phyloP scores from a whole-genome alignment of 352 stramenopile species.

The Phytopythium aichiense region DNA sequence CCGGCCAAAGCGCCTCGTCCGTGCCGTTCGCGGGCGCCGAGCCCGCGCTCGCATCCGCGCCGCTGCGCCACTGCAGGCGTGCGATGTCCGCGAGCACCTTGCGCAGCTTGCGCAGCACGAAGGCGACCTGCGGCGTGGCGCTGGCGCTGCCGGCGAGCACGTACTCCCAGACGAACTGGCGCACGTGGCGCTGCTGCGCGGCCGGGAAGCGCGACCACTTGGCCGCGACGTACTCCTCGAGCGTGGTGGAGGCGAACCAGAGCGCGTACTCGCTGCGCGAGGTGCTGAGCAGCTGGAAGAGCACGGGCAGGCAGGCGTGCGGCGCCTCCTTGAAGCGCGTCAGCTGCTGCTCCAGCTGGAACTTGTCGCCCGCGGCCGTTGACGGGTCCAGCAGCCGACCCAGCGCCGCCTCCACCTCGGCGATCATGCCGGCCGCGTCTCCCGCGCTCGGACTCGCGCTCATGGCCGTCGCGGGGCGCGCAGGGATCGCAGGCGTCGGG shows the following conservation, averaged over 20 bases:
- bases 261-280: conserved; percentile 73
- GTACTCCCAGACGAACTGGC: conserved; percentile 68
- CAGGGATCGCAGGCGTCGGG: no score
- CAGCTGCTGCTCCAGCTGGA: conserved; percentile 56
- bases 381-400: conserved; percentile 48
- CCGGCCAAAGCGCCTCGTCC: conserved; percentile 30
- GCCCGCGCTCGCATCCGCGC: conserved; percentile 5
- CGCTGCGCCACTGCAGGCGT: conserved; percentile 42
- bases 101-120: conserved; percentile 62
- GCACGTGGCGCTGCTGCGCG: conserved; percentile 39
- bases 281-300: conserved; percentile 54
- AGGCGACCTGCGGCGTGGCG: conserved; percentile 29
- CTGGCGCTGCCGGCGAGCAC: conserved; percentile 18
- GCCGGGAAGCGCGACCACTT: conserved; percentile 43
- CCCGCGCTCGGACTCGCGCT: conserved; percentile 15
- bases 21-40: neutral
- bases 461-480: neutral
- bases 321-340: conserved; percentile 52
- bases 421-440: conserved; percentile 29
- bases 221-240: conserved; percentile 73
- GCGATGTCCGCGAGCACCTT: conserved; percentile 76
- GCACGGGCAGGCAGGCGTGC: conserved; percentile 50
- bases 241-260: conserved; percentile 66
- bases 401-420: conserved; percentile 59
- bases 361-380: conserved; percentile 42